Evolutionary conservation across 805 yeast genomes (phyloP).

Genomic region (Saturnispora galanensis): DNA sequence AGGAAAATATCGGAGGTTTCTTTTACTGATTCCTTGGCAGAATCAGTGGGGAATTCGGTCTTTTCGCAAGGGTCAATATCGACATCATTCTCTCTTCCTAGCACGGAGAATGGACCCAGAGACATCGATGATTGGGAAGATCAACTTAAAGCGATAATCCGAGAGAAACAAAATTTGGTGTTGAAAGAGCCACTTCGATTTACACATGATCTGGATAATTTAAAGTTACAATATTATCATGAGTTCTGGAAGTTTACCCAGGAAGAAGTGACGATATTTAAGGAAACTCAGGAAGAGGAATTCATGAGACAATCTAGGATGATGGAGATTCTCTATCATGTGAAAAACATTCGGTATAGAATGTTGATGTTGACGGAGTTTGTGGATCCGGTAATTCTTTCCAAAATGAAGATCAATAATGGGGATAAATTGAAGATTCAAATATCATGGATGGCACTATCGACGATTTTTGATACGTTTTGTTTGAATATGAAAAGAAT

Average conservation of each 20-base stretch:
- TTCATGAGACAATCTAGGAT: constrained; percentile 8
- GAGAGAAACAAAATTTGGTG: background rate
- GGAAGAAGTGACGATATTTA: constrained; percentile 1
- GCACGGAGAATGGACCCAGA: background rate
- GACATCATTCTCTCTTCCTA: constrained; percentile 2
- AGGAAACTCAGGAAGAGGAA: constrained; percentile 4
- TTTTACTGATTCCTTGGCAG: constrained; percentile 8
- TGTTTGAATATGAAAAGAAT: constrained; percentile 4
- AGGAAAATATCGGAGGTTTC: constrained; percentile 8
- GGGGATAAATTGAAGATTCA: constrained; percentile 7
- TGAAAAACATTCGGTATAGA: constrained; percentile 7
- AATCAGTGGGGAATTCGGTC: constrained; percentile 5
- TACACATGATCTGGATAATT: constrained; percentile 3
- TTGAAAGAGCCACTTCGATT: background rate
- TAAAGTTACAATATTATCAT: constrained; percentile 6
- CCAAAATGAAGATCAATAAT: constrained; percentile 1
- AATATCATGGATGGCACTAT: constrained; percentile 8
- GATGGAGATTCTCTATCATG: constrained; percentile 8
- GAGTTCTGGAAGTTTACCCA: constrained; percentile 6
- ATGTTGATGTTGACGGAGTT: constrained; percentile 8
- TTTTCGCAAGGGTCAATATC: constrained; percentile 3
- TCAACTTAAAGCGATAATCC: background rate
- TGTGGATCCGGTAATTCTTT: constrained; percentile 4
- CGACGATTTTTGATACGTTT: constrained; percentile 6
- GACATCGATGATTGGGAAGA: constrained; percentile 5